A percentile compares a stretch with the other conserved stretches of the same genome.
phyloP scores from a whole-genome alignment of 2,329 filamentous ascomycete species.

The Phialocephala subalpina region DNA sequence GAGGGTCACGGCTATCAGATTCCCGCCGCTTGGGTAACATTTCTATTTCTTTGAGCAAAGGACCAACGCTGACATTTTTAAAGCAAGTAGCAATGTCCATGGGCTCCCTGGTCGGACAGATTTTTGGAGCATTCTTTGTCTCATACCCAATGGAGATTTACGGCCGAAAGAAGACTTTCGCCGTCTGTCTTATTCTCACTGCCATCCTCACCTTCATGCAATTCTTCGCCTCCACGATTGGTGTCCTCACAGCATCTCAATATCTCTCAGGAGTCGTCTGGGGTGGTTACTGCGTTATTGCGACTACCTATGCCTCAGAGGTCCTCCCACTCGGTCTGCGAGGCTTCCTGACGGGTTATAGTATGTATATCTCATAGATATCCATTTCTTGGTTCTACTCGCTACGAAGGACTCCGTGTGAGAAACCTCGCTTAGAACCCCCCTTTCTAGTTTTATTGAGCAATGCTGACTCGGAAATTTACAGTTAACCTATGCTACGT shows the following conservation, averaged over 20 bases:
- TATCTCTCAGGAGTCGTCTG: conserved; percentile 57
- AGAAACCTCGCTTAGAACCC: conserved; percentile 5
- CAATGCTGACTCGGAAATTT: no score
- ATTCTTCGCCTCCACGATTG: conserved; percentile 56
- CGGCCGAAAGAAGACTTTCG: conserved; percentile 55
- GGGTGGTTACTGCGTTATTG: conserved; percentile 54
- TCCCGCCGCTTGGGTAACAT: conserved; percentile 1
- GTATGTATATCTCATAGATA: conserved; percentile 6
- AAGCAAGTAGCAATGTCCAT: conserved; percentile 41
- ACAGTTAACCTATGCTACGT: no score
- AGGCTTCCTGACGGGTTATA: conserved; percentile 48
- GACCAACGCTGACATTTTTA: conserved; percentile 37
- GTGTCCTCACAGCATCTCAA: conserved; percentile 54
- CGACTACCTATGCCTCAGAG: conserved; percentile 47
- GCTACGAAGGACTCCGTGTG: conserved; percentile 1
- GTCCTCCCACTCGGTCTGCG: conserved; percentile 48
- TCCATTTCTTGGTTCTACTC: conserved; percentile 9
- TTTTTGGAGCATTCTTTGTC: conserved; percentile 53
- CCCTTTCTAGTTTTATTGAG: not conserved
- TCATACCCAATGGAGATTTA: conserved; percentile 55
- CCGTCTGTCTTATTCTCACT: conserved; percentile 51
- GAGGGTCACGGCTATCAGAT: not conserved
- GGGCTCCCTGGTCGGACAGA: conserved; percentile 41
- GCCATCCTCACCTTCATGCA: conserved; percentile 55
- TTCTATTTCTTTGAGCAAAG: conserved; percentile 6